Base-by-base conservation (phyloP, 371 early-diverging fungal species). In the Phascolomyces articulosus region DNA sequence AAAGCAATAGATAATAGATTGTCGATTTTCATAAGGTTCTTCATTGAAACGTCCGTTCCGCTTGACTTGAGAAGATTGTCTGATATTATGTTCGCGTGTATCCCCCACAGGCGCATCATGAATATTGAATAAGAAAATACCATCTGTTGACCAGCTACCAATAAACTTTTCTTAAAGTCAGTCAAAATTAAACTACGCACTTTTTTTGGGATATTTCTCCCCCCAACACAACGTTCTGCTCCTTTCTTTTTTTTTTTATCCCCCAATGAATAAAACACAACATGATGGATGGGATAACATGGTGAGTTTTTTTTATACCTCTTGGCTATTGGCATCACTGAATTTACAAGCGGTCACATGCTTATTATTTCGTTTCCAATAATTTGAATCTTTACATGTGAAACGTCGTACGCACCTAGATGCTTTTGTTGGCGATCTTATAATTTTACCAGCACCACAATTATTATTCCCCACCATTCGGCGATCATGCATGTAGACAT, bases 401-500 rank as follows among this genome's bases (percentile, higher is more conserved):
- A 82, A 79, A 13, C 73, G 67, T 31, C 64, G 71, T 13, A 82
- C 62, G 54, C 83, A 78, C 54, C 67, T 53, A 11, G 71, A 64
- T 26, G 23, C 48, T 18, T 23, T 41, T 23, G 61, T n/a, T 1
- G 55, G 61, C 13, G 63, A 57, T 40, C 65, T 67, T 2, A 58
- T 68, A 1, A 62, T 63, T 13, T 65, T n/a, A 6, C 57, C 49
- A 15, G 60, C 63, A 18, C 51, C 26, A 16, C 11, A 9, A 2
- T 34, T 34, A 34, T 34, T 34, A 34, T 34, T 9, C 11, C 67
- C 58, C 16, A 77, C 51, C 85, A 88, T 86, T 18, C 90, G 74
- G 21, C 85, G 76, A 63, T 91, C 90, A 66, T 87, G 87, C 15
- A 90, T 70, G 70, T 85, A 85, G 8, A 89, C 75, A 26, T 77